phyloP scores from a whole-genome alignment of 2,329 filamentous ascomycete genomes.

The Epicoccum nigrum region DNA sequence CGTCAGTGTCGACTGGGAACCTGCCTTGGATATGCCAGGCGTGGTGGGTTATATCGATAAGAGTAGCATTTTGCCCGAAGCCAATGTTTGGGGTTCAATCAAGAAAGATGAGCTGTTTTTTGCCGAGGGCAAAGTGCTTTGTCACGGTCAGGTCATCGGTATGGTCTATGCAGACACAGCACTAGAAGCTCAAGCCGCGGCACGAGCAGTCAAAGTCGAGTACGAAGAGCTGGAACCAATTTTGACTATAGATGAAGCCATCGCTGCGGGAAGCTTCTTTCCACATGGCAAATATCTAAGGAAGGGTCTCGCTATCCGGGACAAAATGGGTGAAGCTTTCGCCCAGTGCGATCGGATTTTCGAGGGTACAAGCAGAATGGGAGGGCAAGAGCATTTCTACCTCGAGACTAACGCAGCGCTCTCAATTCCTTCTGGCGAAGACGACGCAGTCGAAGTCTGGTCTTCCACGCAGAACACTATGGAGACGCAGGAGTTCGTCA shows the following conservation, averaged over 20 bases:
- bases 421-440: conserved; percentile 84
- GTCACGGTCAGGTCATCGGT: conserved; percentile 88
- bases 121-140: conserved; percentile 84
- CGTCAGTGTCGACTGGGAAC: conserved; percentile 73
- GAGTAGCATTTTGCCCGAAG: conserved; percentile 75
- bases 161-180: conserved; percentile 82
- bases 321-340: conserved; percentile 73
- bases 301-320: conserved; percentile 63
- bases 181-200: conserved; percentile 76
- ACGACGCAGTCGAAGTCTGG: conserved; percentile 90
- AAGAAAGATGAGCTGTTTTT: conserved; percentile 85
- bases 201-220: conserved; percentile 80
- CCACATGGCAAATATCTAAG: conserved; percentile 79
- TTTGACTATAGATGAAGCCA: conserved; percentile 92
- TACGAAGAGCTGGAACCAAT: conserved; percentile 89
- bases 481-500: conserved; percentile 66
- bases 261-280: conserved; percentile 85
- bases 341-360: conserved; percentile 79
- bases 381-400: conserved; percentile 97
- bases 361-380: conserved; percentile 82
- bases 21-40: conserved; percentile 82
- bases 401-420: conserved; percentile 88
- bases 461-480: conserved; percentile 50
- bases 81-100: conserved; percentile 92
- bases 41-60: conserved; percentile 85